phyloP scores from a whole-genome alignment of 495 filamentous ascomycete genomes.

The Lasiosphaeria hispida region DNA sequence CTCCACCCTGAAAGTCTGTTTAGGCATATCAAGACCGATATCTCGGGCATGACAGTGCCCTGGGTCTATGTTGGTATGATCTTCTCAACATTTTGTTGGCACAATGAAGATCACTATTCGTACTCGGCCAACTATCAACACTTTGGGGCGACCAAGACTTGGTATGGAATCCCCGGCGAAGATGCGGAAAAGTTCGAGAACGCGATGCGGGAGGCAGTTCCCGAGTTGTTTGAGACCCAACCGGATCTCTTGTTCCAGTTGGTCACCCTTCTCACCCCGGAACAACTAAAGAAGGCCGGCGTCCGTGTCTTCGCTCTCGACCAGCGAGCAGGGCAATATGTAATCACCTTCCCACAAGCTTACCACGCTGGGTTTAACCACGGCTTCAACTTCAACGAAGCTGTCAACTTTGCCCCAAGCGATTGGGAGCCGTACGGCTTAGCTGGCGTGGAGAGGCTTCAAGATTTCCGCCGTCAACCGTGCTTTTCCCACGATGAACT shows the following conservation, averaged over 20 bases:
- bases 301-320: slow-evolving; percentile 91
- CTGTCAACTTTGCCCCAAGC: slow-evolving; percentile 94
- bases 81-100: slow-evolving; percentile 99
- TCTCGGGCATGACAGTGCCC: slow-evolving; percentile 99
- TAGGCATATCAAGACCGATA: slow-evolving; percentile 94
- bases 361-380: slow-evolving; percentile 95
- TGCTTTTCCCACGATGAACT: slow-evolving; percentile 98
- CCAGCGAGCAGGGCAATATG: slow-evolving; percentile 92
- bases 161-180: slow-evolving; percentile 95
- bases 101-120: slow-evolving; percentile 96
- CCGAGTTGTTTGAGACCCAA: slow-evolving; percentile 95
- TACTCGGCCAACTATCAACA: slow-evolving; percentile 99
- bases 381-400: slow-evolving; percentile 99
- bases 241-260: slow-evolving; percentile 96
- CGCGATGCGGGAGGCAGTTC: slow-evolving; percentile 92
- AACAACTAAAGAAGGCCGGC: slow-evolving; percentile 91
- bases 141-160: slow-evolving; percentile 97
- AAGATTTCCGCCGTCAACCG: slow-evolving; percentile 84
- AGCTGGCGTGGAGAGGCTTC: slow-evolving; percentile 78
- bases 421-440: slow-evolving; percentile 97
- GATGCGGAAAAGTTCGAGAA: slow-evolving; percentile 93
- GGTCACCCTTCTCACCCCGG: slow-evolving; percentile 88
- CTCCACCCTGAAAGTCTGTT: slow-evolving; percentile 91
- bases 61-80: slow-evolving; percentile 99
- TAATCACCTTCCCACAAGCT: slow-evolving; percentile 90